Evolutionary conservation across 164 flowering plant genomes (phyloP).

Genomic region (Malania oleifera): DNA sequence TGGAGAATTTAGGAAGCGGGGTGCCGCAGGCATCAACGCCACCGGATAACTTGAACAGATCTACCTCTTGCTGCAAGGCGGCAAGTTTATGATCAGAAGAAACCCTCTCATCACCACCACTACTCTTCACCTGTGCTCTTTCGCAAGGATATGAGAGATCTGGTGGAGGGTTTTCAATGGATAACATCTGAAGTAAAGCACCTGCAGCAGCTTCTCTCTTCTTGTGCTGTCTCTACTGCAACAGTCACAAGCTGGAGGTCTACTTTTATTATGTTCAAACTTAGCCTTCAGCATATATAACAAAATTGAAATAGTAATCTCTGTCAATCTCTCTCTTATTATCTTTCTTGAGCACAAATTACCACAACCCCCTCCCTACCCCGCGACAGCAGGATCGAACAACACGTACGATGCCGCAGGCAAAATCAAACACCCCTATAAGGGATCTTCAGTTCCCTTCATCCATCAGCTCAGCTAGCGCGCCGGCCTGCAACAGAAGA

Average conservation of each 20-base stretch:
- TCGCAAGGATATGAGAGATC: conserved; percentile 48
- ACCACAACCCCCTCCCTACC: not conserved
- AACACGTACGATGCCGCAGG: not conserved
- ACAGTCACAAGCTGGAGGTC: conserved; percentile 67
- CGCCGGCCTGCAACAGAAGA: conserved; percentile 30
- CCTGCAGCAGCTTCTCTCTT: conserved; percentile 57
- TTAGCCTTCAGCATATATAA: conserved; percentile 65
- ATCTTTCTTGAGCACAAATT: conserved; percentile 1
- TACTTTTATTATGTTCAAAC: conserved; percentile 24
- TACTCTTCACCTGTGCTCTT: conserved; percentile 26
- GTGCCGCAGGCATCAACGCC: conserved; percentile 19
- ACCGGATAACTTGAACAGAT: conserved; percentile 35
- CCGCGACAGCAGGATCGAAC: conserved; percentile 9
- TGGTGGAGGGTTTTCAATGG: conserved; percentile 67
- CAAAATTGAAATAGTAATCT: conserved; percentile 24
- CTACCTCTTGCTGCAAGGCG: conserved; percentile 31
- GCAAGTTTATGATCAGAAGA: conserved; percentile 21
- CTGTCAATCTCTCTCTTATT: not conserved
- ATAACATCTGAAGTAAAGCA: conserved; percentile 80
- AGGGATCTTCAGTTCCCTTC: conserved; percentile 13
- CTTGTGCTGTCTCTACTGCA: conserved; percentile 48
- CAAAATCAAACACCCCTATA: conserved; percentile 23
- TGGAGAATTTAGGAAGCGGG: conserved; percentile 56
- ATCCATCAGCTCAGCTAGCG: too few relatives aligned
- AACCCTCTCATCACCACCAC: conserved; percentile 31